Percentiles rank a stretch among this genome's conserved stretches.
Evolutionary conservation across 2,329 filamentous ascomycete genomes (phyloP).

Genomic region (Fusarium oxysporum): DNA sequence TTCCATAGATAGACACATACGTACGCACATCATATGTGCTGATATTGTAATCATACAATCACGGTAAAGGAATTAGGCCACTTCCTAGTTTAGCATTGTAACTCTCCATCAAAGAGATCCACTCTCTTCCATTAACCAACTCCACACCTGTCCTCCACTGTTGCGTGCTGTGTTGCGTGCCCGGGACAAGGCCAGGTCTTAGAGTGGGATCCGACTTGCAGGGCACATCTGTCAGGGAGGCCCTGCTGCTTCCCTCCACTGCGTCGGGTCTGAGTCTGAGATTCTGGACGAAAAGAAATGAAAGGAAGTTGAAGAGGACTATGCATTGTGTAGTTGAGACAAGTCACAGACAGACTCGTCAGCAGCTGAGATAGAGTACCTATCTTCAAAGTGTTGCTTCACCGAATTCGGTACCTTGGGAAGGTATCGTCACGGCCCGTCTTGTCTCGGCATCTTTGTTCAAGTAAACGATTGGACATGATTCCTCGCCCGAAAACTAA

Average conservation of each 20-base stretch:
- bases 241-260: conserved; percentile 13
- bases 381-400: no score
- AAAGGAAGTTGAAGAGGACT: background rate
- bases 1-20: background rate
- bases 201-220: conserved; percentile 13
- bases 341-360: background rate
- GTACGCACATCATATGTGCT: background rate
- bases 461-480: conserved; percentile 17
- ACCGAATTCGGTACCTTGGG: background rate
- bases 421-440: conserved; percentile 28
- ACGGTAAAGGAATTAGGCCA: background rate
- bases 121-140: conserved; percentile 8
- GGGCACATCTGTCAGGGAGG: conserved; percentile 7
- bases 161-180: conserved; percentile 35
- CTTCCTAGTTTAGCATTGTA: conserved; percentile 10
- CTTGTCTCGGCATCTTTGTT: conserved; percentile 35
- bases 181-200: conserved; percentile 7
- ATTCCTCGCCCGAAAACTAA: conserved; percentile 5
- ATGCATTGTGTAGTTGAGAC: background rate
- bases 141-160: conserved; percentile 22
- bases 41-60: background rate
- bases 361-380: background rate
- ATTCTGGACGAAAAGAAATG: background rate
- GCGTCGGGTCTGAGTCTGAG: conserved; percentile 5
- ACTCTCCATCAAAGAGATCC: conserved; percentile 16